Evolutionary conservation across 2,329 filamentous ascomycete species (phyloP).

Genomic region (Neopestalotiopsis rosae): DNA sequence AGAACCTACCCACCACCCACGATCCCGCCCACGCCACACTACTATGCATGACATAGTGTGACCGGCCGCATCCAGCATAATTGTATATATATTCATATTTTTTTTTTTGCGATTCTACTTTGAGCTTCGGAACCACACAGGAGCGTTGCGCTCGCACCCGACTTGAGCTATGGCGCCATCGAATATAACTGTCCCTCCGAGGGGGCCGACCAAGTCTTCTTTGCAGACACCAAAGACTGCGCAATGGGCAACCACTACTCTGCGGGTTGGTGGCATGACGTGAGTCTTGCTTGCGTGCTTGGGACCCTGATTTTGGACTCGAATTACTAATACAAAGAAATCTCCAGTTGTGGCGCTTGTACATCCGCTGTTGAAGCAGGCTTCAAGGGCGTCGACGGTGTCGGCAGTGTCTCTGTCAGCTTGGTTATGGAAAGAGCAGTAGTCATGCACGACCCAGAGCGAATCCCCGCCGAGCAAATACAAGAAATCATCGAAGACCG

Average conservation of each 20-base stretch:
- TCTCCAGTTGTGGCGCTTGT: slow-evolving; percentile 81
- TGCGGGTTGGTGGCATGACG: slow-evolving; percentile 90
- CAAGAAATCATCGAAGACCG: slow-evolving; percentile 88
- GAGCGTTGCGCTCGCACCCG: slow-evolving; percentile 3
- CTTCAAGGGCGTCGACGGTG: slow-evolving; percentile 81
- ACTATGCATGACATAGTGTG: slow-evolving; percentile 17
- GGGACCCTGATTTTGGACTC: not conserved
- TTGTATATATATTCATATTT: slow-evolving; percentile 1
- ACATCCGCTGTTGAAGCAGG: slow-evolving; percentile 94
- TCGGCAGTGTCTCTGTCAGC: slow-evolving; percentile 87
- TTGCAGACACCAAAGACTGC: slow-evolving; percentile 47
- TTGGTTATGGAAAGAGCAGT: slow-evolving; percentile 97
- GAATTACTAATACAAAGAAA: slow-evolving; percentile 33
- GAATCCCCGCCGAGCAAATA: slow-evolving; percentile 76
- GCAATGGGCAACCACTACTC: slow-evolving; percentile 86
- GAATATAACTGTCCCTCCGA: slow-evolving; percentile 52
- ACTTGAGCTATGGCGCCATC: slow-evolving; percentile 53
- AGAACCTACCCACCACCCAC: not conserved
- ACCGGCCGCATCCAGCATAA: slow-evolving; percentile 4
- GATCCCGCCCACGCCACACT: slow-evolving; percentile 1
- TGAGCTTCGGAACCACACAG: not conserved
- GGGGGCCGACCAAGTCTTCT: slow-evolving; percentile 37
- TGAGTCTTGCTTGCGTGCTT: slow-evolving; percentile 45
- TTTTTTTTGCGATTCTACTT: slow-evolving; percentile 6
- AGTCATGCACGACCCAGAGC: slow-evolving; percentile 81